phyloP scores from a whole-genome alignment of 1,284 basidiomycete species.

The Phlebopus sp. region DNA sequence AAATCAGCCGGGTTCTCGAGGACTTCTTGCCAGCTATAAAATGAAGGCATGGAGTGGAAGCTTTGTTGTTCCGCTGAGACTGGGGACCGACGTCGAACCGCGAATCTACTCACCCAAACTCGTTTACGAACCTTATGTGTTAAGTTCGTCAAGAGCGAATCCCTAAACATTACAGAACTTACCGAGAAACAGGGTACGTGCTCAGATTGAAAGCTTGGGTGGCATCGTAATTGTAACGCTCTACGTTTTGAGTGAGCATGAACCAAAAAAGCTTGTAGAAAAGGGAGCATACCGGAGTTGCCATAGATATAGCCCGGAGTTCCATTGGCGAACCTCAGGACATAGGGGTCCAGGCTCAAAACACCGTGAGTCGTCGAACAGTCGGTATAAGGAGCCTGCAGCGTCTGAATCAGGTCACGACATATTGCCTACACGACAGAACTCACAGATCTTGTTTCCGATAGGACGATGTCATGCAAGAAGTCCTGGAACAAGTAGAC shows the following conservation, averaged over 20 bases:
- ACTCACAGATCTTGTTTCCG: slow-evolving; percentile 50
- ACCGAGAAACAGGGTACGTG: slow-evolving; percentile 54
- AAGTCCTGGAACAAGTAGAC: slow-evolving; percentile 53
- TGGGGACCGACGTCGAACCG: background rate
- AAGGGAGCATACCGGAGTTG: slow-evolving; percentile 41
- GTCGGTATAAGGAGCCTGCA: slow-evolving; percentile 57
- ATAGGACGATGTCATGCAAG: slow-evolving; percentile 46
- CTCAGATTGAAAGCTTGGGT: slow-evolving; percentile 53
- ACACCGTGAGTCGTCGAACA: slow-evolving; percentile 62
- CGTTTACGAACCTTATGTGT: slow-evolving; percentile 50
- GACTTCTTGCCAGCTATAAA: slow-evolving; percentile 62
- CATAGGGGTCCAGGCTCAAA: slow-evolving; percentile 54
- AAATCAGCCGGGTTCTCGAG: slow-evolving; percentile 50
- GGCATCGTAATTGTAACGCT: slow-evolving; percentile 60
- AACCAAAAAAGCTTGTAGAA: background rate
- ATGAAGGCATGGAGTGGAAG: slow-evolving; percentile 65
- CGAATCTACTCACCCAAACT: slow-evolving; percentile 46
- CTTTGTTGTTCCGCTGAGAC: slow-evolving; percentile 25
- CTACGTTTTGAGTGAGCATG: slow-evolving; percentile 18
- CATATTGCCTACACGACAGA: no score
- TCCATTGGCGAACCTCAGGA: slow-evolving; percentile 50
- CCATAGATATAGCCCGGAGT: slow-evolving; percentile 56
- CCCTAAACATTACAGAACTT: slow-evolving; percentile 6
- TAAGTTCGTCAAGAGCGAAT: background rate
- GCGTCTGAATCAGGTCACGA: background rate